These are phyloP conservation scores for Ophiostoma montium DNA, from an alignment of 2,329 filamentous ascomycete genomes.

Conservation along the genomic window DNA sequence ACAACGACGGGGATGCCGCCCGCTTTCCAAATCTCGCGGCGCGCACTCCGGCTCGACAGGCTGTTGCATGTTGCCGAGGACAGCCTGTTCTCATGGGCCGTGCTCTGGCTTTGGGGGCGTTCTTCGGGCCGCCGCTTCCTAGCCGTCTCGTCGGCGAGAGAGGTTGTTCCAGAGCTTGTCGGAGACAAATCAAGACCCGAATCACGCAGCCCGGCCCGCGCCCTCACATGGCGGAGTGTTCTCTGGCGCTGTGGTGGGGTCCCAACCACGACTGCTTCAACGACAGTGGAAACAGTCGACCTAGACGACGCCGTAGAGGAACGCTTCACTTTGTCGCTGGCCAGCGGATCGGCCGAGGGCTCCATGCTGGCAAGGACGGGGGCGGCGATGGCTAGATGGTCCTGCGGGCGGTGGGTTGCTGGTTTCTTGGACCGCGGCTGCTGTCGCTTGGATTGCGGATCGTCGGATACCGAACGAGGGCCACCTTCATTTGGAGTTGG, in stretches of 20 bases:
- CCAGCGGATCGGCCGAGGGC: conserved; percentile 23
- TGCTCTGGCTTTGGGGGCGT: conserved; percentile 16
- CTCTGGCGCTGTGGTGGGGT: conserved; percentile 31
- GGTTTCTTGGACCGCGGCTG: conserved; percentile 20
- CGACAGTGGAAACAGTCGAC: conserved; percentile 40
- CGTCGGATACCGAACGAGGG: conserved; percentile 14
- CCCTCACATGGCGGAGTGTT: conserved; percentile 48
- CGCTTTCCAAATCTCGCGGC: conserved; percentile 44
- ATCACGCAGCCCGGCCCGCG: conserved; percentile 36
- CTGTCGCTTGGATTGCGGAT: conserved; percentile 11
- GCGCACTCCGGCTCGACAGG: conserved; percentile 37
- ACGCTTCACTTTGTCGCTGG: conserved; percentile 34
- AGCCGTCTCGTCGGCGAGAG: conserved; percentile 19
- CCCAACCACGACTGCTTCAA: conserved; percentile 45
- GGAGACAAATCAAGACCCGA: conserved; percentile 28
- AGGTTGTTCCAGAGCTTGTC: conserved; percentile 28
- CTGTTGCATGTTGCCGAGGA: conserved; percentile 37
- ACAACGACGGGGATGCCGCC: conserved; percentile 50
- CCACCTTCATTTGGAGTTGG: conserved; percentile 22
- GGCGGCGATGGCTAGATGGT: conserved; percentile 3
- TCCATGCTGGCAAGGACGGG: conserved; percentile 6
- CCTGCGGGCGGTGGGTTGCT: background rate
- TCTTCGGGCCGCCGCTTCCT: conserved; percentile 18
- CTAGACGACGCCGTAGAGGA: conserved; percentile 40
- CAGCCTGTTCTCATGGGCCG: conserved; percentile 31